phyloP scores from a whole-genome alignment of 495 filamentous ascomycete species.

The Aspergillus sparsus region DNA sequence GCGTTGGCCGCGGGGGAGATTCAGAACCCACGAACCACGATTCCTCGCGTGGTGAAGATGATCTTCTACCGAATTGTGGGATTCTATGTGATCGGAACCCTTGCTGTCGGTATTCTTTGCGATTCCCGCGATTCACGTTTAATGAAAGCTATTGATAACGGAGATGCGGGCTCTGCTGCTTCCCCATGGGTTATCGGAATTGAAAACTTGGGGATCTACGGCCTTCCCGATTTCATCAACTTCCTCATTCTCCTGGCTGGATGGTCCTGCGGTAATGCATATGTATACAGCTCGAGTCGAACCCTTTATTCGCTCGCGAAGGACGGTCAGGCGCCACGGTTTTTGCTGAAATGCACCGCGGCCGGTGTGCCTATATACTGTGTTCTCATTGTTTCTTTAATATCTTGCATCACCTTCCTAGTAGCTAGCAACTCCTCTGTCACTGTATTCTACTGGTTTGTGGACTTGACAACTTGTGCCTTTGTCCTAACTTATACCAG shows the following conservation, averaged over 20 bases:
- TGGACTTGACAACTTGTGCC: slow-evolving; percentile 52
- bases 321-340: slow-evolving; percentile 63
- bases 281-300: slow-evolving; percentile 72
- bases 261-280: slow-evolving; percentile 71
- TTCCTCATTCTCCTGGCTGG: slow-evolving; percentile 67
- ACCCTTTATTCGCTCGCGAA: slow-evolving; percentile 75
- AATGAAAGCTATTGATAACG: slow-evolving; percentile 50
- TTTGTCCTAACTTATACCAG: slow-evolving; percentile 59
- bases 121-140: slow-evolving; percentile 52
- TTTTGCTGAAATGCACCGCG: slow-evolving; percentile 32
- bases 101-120: slow-evolving; percentile 55
- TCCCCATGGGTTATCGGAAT: slow-evolving; percentile 62
- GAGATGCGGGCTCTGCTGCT: slow-evolving; percentile 42
- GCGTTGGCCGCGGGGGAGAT: slow-evolving; percentile 83
- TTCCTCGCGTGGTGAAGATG: slow-evolving; percentile 76
- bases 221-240: slow-evolving; percentile 73
- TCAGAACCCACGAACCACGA: slow-evolving; percentile 68
- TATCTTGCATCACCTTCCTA: slow-evolving; percentile 65
- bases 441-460: slow-evolving; percentile 60
- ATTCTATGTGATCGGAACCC: slow-evolving; percentile 66
- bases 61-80: slow-evolving; percentile 83
- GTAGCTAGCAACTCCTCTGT: slow-evolving; percentile 54
- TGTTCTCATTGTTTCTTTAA: slow-evolving; percentile 53
- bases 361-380: slow-evolving; percentile 61
- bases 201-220: slow-evolving; percentile 58